phyloP scores from a whole-genome alignment of 2,329 filamentous ascomycete genomes.

The Chrysoporthe deuterocubensis region DNA sequence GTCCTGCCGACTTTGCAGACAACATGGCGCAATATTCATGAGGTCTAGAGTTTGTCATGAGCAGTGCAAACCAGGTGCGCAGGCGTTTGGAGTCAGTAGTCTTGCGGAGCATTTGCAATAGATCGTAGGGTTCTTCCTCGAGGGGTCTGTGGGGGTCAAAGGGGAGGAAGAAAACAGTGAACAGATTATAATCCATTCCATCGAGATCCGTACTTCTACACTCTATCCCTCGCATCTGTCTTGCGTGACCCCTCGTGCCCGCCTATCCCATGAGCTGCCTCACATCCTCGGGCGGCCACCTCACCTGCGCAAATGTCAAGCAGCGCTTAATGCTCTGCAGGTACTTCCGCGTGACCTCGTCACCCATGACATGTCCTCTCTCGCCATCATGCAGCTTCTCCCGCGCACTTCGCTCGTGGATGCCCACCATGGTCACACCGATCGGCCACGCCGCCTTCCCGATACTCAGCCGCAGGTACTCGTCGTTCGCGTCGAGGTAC shows the following conservation, averaged over 20 bases:
- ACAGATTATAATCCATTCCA: neutral
- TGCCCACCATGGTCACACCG: slow-evolving; percentile 99
- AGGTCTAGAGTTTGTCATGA: slow-evolving; percentile 13
- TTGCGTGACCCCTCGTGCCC: neutral
- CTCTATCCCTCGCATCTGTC: neutral
- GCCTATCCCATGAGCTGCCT: slow-evolving; percentile 90
- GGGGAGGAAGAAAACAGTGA: neutral
- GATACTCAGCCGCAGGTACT: slow-evolving; percentile 89
- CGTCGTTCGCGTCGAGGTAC: slow-evolving; percentile 96
- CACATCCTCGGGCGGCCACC: slow-evolving; percentile 93
- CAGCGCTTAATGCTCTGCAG: slow-evolving; percentile 97
- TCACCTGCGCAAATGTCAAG: slow-evolving; percentile 92
- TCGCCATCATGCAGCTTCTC: slow-evolving; percentile 91
- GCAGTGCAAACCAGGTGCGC: slow-evolving; percentile 5
- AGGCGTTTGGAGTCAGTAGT: slow-evolving; percentile 28
- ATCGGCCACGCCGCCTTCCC: slow-evolving; percentile 98
- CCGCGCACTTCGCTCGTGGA: slow-evolving; percentile 92
- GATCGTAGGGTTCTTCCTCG: neutral
- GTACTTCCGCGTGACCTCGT: slow-evolving; percentile 94
- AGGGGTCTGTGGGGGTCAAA: neutral
- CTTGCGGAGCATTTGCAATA: slow-evolving; percentile 14
- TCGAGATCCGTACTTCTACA: neutral
- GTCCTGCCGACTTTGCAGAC: slow-evolving; percentile 9
- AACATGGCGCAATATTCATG: neutral
- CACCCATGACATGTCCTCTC: slow-evolving; percentile 94